Evolutionary conservation across 371 early-diverging fungal genomes (phyloP).

Genomic region (Apophysomyces variabilis): DNA sequence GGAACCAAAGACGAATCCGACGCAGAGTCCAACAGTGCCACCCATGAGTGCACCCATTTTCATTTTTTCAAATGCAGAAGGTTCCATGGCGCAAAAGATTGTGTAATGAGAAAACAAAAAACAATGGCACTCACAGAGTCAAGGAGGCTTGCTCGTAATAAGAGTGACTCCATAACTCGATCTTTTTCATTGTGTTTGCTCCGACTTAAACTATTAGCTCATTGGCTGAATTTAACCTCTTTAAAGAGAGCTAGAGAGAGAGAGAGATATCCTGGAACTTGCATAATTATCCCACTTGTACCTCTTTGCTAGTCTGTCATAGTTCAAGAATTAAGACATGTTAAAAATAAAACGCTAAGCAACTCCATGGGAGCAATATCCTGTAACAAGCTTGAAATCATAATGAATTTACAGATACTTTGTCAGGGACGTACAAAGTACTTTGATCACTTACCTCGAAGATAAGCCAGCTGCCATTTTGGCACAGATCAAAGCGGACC

Average conservation of each 20-base stretch:
- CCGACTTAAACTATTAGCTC: too few species aligned
- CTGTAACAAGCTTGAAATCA: too few species aligned
- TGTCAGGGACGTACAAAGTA: background rate
- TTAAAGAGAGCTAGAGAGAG: too few species aligned
- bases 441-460: background rate
- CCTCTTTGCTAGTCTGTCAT: too few species aligned
- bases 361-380: too few species aligned
- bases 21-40: constrained; percentile 81
- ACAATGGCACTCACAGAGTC: background rate
- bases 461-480: background rate
- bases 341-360: too few species aligned
- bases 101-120: background rate
- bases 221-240: too few species aligned
- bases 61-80: constrained; percentile 70
- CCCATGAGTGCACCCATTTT: constrained; percentile 88
- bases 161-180: too few species aligned
- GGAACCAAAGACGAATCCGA: constrained; percentile 81
- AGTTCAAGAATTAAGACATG: too few species aligned
- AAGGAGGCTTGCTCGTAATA: background rate
- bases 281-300: too few species aligned
- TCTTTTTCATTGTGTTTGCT: too few species aligned
- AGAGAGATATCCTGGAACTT: too few species aligned
- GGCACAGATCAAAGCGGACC: background rate
- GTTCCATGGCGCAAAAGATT: constrained; percentile 48
- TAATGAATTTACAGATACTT: background rate